Base-by-base conservation (phyloP, 768 basidiomycete species). In the Suillus decipiens region DNA sequence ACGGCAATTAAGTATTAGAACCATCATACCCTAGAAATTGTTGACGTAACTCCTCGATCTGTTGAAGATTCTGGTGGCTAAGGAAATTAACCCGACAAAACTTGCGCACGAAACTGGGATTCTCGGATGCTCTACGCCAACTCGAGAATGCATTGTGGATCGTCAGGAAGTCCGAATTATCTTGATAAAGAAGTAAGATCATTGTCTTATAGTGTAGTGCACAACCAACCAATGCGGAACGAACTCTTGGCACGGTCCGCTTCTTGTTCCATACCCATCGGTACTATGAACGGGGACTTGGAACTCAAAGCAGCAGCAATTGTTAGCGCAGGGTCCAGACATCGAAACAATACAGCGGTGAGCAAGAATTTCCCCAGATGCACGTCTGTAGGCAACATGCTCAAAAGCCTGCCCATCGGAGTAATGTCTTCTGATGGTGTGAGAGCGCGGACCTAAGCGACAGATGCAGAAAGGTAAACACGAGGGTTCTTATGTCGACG, bases 1-100 rank as follows among this genome's bases (percentile, higher is more conserved):
- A 19, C 22, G 11, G 31, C 28, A 31, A 63, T 61, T 47, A n/a
- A 22, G 24, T 41, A 71, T 28, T n/a, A 60, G 22, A 24, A 61
- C 34, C 34, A 42, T 64, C 75, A 66, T 69, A 92, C 82, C 89
- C 87, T 61, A 94, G 78, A 65, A 93, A 86, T 72, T 99, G 96
- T 70, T 95, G 94, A 34, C 96, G 87, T 41, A 98, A 82, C 71
- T 98, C 96, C 74, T 99, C 96, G 36, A 99, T 96, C 76, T 97
- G 95, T 76, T 94, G 89, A 57, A 99, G 79, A 72, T 95, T 98
- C 88, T 94, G 93, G 67, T 94, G 87, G 66, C 92, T 95, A 41
- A 96, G 79, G 67, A 86, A 96, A 71, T 92, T 92, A 54, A 77
- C 79, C 68, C 87, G 83, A 75, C 94, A 96, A 71, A 95, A 95